These are phyloP conservation scores for Alloascoidea hylecoeti DNA, from an alignment of 805 yeast genomes.

Conservation along the genomic window DNA sequence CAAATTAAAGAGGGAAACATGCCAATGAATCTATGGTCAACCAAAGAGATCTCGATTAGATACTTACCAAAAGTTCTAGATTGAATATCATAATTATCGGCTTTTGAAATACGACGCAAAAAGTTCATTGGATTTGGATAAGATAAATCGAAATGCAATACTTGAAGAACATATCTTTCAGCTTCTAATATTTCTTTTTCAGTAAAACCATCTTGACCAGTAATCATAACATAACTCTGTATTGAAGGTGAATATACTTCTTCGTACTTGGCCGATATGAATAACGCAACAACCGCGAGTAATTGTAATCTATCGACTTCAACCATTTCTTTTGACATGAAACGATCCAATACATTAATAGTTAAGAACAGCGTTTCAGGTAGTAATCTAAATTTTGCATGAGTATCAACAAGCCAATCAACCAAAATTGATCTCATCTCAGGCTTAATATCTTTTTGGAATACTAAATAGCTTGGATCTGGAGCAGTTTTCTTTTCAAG, in stretches of 20 bases:
- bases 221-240: slow-evolving; percentile 72
- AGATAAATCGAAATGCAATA: slow-evolving; percentile 59
- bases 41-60: slow-evolving; percentile 60
- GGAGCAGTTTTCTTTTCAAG: slow-evolving; percentile 66
- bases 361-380: slow-evolving; percentile 82
- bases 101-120: slow-evolving; percentile 75
- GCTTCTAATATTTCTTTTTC: slow-evolving; percentile 75
- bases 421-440: slow-evolving; percentile 75
- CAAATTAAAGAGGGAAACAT: slow-evolving; percentile 64
- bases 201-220: slow-evolving; percentile 74
- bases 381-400: slow-evolving; percentile 62
- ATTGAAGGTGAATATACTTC: slow-evolving; percentile 84
- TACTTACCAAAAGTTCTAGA: slow-evolving; percentile 80
- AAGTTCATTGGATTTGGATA: slow-evolving; percentile 89
- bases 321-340: slow-evolving; percentile 60
- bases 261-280: slow-evolving; percentile 87
- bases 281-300: slow-evolving; percentile 72
- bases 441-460: slow-evolving; percentile 60
- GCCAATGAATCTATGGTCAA: slow-evolving; percentile 65
- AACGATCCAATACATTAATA: slow-evolving; percentile 78
- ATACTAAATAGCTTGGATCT: slow-evolving; percentile 34
- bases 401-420: slow-evolving; percentile 93
- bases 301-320: slow-evolving; percentile 72
- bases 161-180: slow-evolving; percentile 64
- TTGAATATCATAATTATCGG: slow-evolving; percentile 78